Evolutionary conservation across 495 filamentous ascomycete species (phyloP).

Genomic region (Aspergillus conjunctus): DNA sequence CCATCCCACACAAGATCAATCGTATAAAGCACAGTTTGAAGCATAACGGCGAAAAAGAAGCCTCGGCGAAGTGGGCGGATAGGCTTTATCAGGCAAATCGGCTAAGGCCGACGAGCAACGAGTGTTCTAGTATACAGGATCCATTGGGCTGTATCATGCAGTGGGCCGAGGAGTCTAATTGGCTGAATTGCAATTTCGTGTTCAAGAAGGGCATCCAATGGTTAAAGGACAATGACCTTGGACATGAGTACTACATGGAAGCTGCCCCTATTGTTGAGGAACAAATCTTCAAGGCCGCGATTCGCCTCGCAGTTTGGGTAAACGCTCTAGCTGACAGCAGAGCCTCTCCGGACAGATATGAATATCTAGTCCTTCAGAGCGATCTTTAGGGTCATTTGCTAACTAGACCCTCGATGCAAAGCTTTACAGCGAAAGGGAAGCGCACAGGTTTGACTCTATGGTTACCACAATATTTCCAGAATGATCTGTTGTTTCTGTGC

Average conservation of each 20-base stretch:
- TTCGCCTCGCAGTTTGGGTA: conserved; percentile 15
- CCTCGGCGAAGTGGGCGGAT: neutral
- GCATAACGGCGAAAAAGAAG: conserved; percentile 5
- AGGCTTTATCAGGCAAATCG: neutral
- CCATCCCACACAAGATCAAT: conserved; percentile 8
- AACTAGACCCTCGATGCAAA: neutral
- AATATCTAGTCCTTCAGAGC: neutral
- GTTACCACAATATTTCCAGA: too few relatives aligned
- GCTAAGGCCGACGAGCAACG: neutral
- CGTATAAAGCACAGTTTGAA: conserved; percentile 1
- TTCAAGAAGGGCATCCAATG: conserved; percentile 19
- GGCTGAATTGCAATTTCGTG: conserved; percentile 18
- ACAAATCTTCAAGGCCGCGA: conserved; percentile 17
- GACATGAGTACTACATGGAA: conserved; percentile 12
- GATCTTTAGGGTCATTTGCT: neutral
- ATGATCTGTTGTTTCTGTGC: too few relatives aligned
- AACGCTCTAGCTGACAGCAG: neutral
- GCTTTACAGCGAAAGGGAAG: neutral
- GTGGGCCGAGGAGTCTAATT: conserved; percentile 17
- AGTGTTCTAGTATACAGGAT: conserved; percentile 4
- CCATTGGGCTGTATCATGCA: conserved; percentile 17
- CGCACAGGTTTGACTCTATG: too few relatives aligned
- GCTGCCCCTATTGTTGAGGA: conserved; percentile 15
- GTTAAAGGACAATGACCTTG: conserved; percentile 12
- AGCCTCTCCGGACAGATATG: neutral